phyloP scores from a whole-genome alignment of 805 yeast species.

The Myxozyma neglecta region DNA sequence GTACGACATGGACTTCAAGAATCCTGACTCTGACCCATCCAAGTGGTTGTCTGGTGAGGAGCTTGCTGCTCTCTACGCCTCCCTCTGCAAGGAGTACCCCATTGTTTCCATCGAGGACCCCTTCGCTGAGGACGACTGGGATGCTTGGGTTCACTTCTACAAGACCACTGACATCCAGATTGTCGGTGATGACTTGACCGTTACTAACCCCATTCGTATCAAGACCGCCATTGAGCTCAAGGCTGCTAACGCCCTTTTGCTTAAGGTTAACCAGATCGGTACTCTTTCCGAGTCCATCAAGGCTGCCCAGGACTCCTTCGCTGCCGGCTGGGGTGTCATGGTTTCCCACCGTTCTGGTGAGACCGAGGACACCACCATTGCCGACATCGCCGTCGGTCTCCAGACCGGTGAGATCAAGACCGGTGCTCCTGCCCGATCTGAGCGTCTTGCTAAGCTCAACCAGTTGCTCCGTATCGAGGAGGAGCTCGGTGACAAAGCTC shows the following conservation, averaged over 20 bases:
- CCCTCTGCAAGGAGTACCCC: conserved; percentile 87
- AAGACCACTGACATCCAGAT: conserved; percentile 59
- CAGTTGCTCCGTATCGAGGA: conserved; percentile 98
- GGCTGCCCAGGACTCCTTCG: conserved; percentile 93
- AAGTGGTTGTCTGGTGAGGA: conserved; percentile 89
- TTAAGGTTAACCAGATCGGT: conserved; percentile 99
- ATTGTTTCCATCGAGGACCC: conserved; percentile 98
- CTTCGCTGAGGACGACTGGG: conserved; percentile 99
- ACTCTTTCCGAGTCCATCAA: conserved; percentile 91
- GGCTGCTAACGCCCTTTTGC: conserved; percentile 89
- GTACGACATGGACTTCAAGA: conserved; percentile 98
- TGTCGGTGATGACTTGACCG: conserved; percentile 98
- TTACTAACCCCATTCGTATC: conserved; percentile 95
- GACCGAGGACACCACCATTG: conserved; percentile 98
- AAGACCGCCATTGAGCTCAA: conserved; percentile 94
- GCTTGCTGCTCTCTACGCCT: conserved; percentile 80
- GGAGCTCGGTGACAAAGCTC: conserved; percentile 95
- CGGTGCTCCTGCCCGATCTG: conserved; percentile 99
- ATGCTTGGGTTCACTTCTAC: conserved; percentile 90
- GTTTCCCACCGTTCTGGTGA: conserved; percentile 99
- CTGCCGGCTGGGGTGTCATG: conserved; percentile 99
- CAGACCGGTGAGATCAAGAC: conserved; percentile 99
- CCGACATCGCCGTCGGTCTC: conserved; percentile 96
- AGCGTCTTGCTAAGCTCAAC: conserved; percentile 98
- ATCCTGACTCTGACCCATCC: conserved; percentile 85